Percentiles rank a stretch among this genome's conserved stretches.
phyloP scores from a whole-genome alignment of 148 eudicot genomes.

The Beta vulgaris region DNA sequence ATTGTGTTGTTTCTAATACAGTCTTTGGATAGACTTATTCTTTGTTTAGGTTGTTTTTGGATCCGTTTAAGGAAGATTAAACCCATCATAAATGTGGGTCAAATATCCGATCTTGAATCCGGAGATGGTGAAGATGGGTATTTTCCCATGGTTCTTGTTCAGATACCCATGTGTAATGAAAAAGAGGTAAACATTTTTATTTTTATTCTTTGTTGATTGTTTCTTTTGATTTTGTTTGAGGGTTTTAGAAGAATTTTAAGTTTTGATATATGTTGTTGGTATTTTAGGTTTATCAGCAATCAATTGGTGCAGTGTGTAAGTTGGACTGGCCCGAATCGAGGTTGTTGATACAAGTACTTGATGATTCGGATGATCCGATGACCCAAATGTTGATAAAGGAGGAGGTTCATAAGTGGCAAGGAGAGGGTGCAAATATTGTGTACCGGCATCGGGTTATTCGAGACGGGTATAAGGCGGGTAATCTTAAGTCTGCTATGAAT shows the following conservation, averaged over 20 bases:
- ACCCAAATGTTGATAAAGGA: constrained; percentile 74
- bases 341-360: constrained; percentile 73
- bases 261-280: not conserved
- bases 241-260: not conserved
- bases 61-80: constrained; percentile 65
- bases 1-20: constrained; percentile 70
- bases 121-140: constrained; percentile 61
- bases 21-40: constrained; percentile 74
- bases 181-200: constrained; percentile 54
- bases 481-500: constrained; percentile 94
- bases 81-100: constrained; percentile 41
- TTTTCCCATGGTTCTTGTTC: constrained; percentile 96
- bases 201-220: no score
- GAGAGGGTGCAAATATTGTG: constrained; percentile 74
- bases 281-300: constrained; percentile 98
- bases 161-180: constrained; percentile 99
- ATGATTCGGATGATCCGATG: constrained; percentile 85
- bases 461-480: constrained; percentile 96
- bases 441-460: constrained; percentile 80
- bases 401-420: constrained; percentile 85
- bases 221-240: not conserved
- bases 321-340: constrained; percentile 92
- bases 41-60: constrained; percentile 84
- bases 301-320: constrained; percentile 85
- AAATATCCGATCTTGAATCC: constrained; percentile 53